phyloP scores from a whole-genome alignment of 495 filamentous ascomycete species.

The Daldinia concentrica region DNA sequence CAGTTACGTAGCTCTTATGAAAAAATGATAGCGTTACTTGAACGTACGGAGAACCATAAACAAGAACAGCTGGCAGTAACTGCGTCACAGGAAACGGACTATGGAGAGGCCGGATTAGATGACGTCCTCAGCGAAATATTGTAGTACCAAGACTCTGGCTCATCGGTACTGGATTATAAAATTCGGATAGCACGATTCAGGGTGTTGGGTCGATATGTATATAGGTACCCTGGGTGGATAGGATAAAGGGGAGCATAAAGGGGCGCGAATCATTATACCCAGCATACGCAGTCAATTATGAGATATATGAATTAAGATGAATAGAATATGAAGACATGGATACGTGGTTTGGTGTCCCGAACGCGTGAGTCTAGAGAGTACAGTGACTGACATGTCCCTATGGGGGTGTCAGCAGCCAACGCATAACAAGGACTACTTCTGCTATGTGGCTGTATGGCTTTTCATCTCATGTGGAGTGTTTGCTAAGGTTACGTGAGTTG shows the following conservation, averaged over 20 bases:
- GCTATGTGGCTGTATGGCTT: not conserved
- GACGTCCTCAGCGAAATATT: slow-evolving; percentile 37
- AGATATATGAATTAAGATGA: not conserved
- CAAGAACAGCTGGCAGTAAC: slow-evolving; percentile 15
- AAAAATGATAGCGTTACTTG: slow-evolving; percentile 39
- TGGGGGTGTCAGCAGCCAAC: not conserved
- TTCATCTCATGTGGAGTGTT: slow-evolving; percentile 7
- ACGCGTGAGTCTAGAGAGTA: not conserved
- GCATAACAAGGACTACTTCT: not conserved
- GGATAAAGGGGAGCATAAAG: slow-evolving; percentile 7
- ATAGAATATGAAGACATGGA: not conserved
- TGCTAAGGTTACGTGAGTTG: slow-evolving; percentile 6
- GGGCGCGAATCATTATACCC: slow-evolving; percentile 2
- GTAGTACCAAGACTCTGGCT: not conserved
- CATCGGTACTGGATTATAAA: not conserved
- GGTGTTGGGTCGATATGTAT: not conserved
- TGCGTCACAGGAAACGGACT: slow-evolving; percentile 55
- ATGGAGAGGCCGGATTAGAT: slow-evolving; percentile 52
- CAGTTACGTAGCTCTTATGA: slow-evolving; percentile 41
- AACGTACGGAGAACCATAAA: slow-evolving; percentile 24
- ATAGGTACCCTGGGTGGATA: not conserved
- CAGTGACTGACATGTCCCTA: not conserved
- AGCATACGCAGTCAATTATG: not conserved
- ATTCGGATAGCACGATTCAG: not conserved
- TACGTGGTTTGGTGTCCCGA: not conserved